Evolutionary conservation across 345 rosid genomes (phyloP).

Genomic region (Syzygium aromaticum): DNA sequence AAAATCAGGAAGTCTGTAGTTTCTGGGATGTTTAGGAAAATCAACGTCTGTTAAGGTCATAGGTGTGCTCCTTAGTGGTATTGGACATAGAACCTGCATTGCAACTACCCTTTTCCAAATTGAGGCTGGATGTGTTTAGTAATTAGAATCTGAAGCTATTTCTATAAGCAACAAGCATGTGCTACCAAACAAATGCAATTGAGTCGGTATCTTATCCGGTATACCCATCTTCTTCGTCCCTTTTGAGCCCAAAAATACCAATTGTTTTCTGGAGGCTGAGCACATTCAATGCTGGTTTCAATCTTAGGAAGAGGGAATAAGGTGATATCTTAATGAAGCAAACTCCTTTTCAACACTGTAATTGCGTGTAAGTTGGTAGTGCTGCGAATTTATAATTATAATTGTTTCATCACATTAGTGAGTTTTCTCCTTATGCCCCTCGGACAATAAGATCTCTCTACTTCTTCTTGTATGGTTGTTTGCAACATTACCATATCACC

Average conservation of each 20-base stretch:
- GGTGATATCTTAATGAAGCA: neutral
- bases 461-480: neutral
- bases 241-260: neutral
- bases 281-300: neutral
- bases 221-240: neutral
- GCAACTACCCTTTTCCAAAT: neutral
- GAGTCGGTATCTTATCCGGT: neutral
- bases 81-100: neutral
- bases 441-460: neutral
- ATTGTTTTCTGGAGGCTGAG: neutral
- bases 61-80: neutral
- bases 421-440: neutral
- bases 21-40: neutral
- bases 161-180: neutral
- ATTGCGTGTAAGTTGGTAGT: neutral
- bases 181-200: neutral
- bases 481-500: neutral
- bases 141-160: neutral
- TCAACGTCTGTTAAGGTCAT: neutral
- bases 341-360: neutral
- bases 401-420: neutral
- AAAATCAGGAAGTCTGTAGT: neutral
- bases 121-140: neutral
- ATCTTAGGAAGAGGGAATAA: neutral
- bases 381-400: neutral